phyloP scores from a whole-genome alignment of 1,284 basidiomycete species.

The Volvariella volvacea region DNA sequence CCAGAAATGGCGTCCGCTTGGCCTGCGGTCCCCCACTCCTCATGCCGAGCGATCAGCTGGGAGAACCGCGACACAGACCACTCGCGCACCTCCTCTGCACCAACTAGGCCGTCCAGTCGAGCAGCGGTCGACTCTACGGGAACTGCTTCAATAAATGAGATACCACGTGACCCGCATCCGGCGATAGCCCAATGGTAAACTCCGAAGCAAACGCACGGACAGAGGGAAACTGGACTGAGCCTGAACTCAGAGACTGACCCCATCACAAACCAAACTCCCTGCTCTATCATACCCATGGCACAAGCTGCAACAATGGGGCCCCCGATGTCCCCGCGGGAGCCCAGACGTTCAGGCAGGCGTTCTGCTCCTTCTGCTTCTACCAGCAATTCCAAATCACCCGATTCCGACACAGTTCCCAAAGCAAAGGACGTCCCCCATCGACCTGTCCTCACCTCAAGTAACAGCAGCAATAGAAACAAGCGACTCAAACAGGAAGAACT shows the following conservation, averaged over 20 bases:
- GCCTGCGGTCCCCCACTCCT: too few relatives aligned
- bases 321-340: conserved; percentile 68
- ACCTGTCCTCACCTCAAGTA: conserved; percentile 35
- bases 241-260: conserved; percentile 3
- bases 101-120: too few relatives aligned
- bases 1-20: too few relatives aligned
- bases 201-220: conserved; percentile 9
- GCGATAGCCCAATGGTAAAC: conserved; percentile 2
- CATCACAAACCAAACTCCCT: conserved; percentile 5
- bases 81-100: too few relatives aligned
- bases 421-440: conserved; percentile 45
- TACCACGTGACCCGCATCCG: background rate
- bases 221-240: conserved; percentile 3
- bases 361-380: conserved; percentile 59
- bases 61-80: too few relatives aligned
- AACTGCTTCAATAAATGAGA: too few relatives aligned
- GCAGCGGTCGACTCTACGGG: too few relatives aligned
- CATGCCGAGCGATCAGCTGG: too few relatives aligned
- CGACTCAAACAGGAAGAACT: conserved; percentile 68
- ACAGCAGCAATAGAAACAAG: conserved; percentile 45
- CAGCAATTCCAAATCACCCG: conserved; percentile 67
- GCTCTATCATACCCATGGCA: conserved; percentile 28
- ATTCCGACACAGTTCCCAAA: conserved; percentile 49
- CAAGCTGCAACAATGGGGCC: conserved; percentile 61
- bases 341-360: conserved; percentile 67